Evolutionary conservation across 1,284 basidiomycete genomes (phyloP).

Genomic region (Agroathelia rolfsii): DNA sequence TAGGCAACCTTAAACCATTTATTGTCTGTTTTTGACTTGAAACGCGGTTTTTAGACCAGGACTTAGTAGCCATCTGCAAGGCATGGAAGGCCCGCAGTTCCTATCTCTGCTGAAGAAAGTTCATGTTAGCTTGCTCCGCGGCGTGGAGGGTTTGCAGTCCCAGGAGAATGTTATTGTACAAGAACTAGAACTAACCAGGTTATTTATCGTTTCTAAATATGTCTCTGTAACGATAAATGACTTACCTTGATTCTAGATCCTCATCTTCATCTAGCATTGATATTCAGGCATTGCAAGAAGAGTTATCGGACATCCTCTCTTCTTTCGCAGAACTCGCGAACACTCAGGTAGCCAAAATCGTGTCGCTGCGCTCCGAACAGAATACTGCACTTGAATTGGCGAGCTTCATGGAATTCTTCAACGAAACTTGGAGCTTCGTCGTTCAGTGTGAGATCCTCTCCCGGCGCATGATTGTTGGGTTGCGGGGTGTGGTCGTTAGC

Average conservation of each 20-base stretch:
- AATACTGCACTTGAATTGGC: slow-evolving; percentile 65
- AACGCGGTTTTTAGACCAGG: slow-evolving; percentile 33
- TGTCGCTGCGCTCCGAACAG: slow-evolving; percentile 69
- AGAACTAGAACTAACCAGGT: slow-evolving; percentile 46
- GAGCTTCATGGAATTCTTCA: slow-evolving; percentile 78
- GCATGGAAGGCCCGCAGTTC: slow-evolving; percentile 65
- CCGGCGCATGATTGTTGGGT: slow-evolving; percentile 83
- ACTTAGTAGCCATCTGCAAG: slow-evolving; percentile 50
- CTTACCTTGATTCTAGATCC: slow-evolving; percentile 23
- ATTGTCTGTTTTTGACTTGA: no score
- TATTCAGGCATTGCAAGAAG: slow-evolving; percentile 40
- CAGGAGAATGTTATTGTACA: slow-evolving; percentile 57
- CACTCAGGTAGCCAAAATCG: slow-evolving; percentile 67
- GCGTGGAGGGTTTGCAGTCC: slow-evolving; percentile 61
- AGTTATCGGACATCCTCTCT: slow-evolving; percentile 65
- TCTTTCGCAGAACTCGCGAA: slow-evolving; percentile 82
- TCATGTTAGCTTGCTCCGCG: slow-evolving; percentile 58
- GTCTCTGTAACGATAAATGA: no score
- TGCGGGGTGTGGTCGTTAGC: slow-evolving; percentile 74
- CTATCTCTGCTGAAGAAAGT: slow-evolving; percentile 51
- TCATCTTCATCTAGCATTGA: slow-evolving; percentile 27
- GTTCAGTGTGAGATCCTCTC: slow-evolving; percentile 79
- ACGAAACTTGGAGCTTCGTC: slow-evolving; percentile 84
- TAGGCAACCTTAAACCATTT: slow-evolving; percentile 18
- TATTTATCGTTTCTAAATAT: no score